These are phyloP conservation scores for Solioccasus polychromus DNA, from an alignment of 768 basidiomycete genomes.

Conservation along the genomic window DNA sequence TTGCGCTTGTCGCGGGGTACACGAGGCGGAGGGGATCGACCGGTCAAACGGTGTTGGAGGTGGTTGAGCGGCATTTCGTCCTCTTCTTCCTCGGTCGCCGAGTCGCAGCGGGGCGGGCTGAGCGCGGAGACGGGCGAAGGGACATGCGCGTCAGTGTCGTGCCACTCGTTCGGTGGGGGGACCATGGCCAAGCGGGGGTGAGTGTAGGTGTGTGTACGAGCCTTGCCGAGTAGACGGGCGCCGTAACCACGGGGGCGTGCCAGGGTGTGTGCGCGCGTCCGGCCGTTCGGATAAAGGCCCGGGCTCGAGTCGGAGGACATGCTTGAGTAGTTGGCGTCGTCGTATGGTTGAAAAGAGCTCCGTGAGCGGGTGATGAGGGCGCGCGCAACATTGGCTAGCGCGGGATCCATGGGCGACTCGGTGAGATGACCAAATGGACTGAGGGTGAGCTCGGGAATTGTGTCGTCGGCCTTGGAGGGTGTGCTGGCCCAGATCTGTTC, in stretches of 20 bases:
- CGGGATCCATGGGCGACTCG: neutral
- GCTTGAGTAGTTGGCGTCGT: conserved; percentile 2
- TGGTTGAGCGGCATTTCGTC: conserved; percentile 16
- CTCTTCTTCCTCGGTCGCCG: conserved; percentile 8
- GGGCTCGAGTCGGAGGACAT: conserved; percentile 3
- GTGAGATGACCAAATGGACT: conserved; percentile 1
- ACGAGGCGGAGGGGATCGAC: neutral
- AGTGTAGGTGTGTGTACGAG: neutral
- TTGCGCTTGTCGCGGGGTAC: neutral
- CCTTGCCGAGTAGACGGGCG: conserved; percentile 16
- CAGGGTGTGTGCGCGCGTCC: neutral
- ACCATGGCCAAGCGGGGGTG: conserved; percentile 12
- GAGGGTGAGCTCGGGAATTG: neutral
- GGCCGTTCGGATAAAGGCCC: neutral
- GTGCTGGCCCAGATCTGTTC: conserved; percentile 26
- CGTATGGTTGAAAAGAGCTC: conserved; percentile 15
- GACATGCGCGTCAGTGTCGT: conserved; percentile 9
- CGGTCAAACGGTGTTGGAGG: conserved; percentile 10
- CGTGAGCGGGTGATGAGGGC: conserved; percentile 22
- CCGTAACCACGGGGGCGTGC: conserved; percentile 9
- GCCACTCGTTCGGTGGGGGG: conserved; percentile 8
- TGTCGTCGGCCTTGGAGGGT: conserved; percentile 11
- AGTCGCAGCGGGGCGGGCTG: conserved; percentile 16
- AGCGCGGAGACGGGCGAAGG: conserved; percentile 14
- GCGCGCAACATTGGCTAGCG: conserved; percentile 8